A percentile compares a stretch with the other conserved stretches of the same genome.
Conservation (phyloP, 805 yeast species). For the Cyberlindnera bimundalis region DNA sequence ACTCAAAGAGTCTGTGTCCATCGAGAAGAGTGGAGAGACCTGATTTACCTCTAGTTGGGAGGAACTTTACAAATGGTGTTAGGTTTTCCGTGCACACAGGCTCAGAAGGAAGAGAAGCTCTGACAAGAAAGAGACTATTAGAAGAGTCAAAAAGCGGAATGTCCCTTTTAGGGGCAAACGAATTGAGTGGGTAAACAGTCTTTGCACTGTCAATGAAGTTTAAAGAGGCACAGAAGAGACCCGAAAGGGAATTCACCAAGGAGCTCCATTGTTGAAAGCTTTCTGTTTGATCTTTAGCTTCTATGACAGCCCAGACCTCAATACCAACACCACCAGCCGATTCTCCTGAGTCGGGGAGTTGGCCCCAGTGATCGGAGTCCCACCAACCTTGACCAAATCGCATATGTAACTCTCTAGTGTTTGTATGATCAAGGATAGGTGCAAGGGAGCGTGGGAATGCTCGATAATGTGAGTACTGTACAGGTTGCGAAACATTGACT, state of each 20-base stretch:
- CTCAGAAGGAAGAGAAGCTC: conserved; percentile 91
- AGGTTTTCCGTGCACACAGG: conserved; percentile 96
- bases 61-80: conserved; percentile 85
- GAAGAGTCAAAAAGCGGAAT: conserved; percentile 28
- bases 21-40: conserved; percentile 83
- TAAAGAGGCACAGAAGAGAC: conserved; percentile 91
- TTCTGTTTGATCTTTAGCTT: conserved; percentile 49
- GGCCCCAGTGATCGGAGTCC: conserved; percentile 88
- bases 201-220: conserved; percentile 79
- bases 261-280: conserved; percentile 68
- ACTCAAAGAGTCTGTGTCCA: conserved; percentile 87
- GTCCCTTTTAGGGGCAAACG: conserved; percentile 29
- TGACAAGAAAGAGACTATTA: conserved; percentile 50
- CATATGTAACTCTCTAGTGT: conserved; percentile 72
- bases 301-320: conserved; percentile 85
- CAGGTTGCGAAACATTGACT: conserved; percentile 23
- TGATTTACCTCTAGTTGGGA: conserved; percentile 89
- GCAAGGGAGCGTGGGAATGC: conserved; percentile 80
- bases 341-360: conserved; percentile 66
- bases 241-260: conserved; percentile 75
- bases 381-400: conserved; percentile 94
- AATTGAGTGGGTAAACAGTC: conserved; percentile 62
- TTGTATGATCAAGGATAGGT: conserved; percentile 64
- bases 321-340: conserved; percentile 92
- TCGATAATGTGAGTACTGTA: conserved; percentile 46